Conservation (phyloP, 129 eudicot genomes). For the Artemisia tridentata region DNA sequence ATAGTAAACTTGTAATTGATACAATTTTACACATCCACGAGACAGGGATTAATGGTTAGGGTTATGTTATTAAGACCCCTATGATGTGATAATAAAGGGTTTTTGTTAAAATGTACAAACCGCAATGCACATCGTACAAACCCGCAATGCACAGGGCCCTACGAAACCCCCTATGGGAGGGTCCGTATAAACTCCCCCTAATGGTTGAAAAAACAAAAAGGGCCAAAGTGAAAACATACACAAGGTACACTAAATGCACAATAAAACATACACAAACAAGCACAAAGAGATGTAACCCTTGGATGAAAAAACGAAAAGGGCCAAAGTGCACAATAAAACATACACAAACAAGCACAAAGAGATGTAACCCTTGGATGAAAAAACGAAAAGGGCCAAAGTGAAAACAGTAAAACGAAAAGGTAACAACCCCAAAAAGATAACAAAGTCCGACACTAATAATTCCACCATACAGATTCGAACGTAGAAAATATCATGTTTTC, state of each 20-base stretch:
- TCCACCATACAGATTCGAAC: constrained; percentile 29
- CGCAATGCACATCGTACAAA: no score
- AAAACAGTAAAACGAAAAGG: constrained; percentile 18
- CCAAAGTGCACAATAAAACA: constrained; percentile 16
- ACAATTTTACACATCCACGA: not conserved
- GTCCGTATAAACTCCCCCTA: no score
- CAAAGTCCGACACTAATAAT: constrained; percentile 11
- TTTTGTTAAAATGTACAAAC: no score
- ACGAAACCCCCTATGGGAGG: no score
- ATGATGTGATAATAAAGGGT: no score
- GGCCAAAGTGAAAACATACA: no score
- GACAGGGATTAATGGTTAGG: not conserved
- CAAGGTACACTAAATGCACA: constrained; percentile 15
- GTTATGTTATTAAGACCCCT: no score
- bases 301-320: constrained; percentile 22
- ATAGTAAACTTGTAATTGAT: constrained; percentile 3
- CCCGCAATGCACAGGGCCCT: no score
- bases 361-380: constrained; percentile 23
- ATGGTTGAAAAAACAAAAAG: no score
- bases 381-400: constrained; percentile 23
- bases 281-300: constrained; percentile 26
- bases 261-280: constrained; percentile 14
- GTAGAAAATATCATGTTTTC: constrained; percentile 13
- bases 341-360: constrained; percentile 19
- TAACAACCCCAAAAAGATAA: constrained; percentile 7